Percentiles rank a stretch among this genome's conserved stretches.
Evolutionary conservation across 495 filamentous ascomycete species (phyloP).

Genomic region (Cairneyella variabilis): DNA sequence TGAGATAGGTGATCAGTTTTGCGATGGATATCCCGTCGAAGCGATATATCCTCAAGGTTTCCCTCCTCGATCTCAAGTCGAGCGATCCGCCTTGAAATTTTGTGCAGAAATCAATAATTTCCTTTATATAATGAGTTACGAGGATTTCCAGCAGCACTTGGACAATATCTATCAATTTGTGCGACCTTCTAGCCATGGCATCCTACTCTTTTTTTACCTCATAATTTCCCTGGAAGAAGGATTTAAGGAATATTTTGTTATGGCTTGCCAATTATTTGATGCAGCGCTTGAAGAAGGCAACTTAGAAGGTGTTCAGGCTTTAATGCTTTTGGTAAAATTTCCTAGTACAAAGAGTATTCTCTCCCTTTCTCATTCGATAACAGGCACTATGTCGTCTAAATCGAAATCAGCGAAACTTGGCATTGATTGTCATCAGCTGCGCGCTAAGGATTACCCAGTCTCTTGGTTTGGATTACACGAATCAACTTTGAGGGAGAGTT

Average conservation of each 20-base stretch:
- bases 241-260: background rate
- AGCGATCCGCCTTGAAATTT: no score
- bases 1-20: no score
- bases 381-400: background rate
- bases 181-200: background rate
- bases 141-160: background rate
- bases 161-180: background rate
- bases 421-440: background rate
- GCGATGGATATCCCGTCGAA: no score
- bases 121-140: background rate
- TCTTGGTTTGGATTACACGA: background rate
- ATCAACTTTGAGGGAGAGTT: background rate
- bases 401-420: background rate
- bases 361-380: background rate
- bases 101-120: background rate
- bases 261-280: background rate
- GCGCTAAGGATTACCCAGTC: background rate
- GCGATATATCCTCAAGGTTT: no score
- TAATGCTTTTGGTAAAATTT: background rate
- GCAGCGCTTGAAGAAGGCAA: background rate
- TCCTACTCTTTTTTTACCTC: background rate
- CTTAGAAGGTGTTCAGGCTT: background rate
- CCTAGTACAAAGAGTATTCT: background rate
- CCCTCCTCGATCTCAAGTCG: no score
- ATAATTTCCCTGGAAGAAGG: background rate